Evolutionary conservation across 2,329 filamentous ascomycete genomes (phyloP), one percentile per base, ranked within the genome.

Genomic region (Elsinoe batatas): DNA sequence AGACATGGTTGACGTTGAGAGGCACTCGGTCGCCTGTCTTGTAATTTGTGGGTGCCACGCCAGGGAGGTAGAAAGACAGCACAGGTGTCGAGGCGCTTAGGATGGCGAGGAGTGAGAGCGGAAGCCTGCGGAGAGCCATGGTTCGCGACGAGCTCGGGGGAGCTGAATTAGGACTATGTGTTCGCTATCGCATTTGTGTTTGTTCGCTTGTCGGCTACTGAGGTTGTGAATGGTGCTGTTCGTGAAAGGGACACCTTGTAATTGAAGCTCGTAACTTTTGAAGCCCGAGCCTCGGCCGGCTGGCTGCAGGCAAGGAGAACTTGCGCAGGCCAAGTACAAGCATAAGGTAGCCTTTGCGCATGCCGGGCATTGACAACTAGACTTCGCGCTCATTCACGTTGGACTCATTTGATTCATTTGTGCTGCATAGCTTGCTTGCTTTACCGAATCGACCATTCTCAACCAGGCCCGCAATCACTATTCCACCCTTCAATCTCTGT

Each of bases 31-130:
- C 87, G 67, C 83, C 87, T 53, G 76, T 74, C 65, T 87, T 83
- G 76, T 98, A 98, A 56, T 91, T 91, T 42, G 89, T 94, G 18
- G 93, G 93, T 61, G 91, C 91, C 64, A 96, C 90, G 63, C 93
- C 93, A 36, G 91, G 93, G 38, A 98, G 87, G 74, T 98, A 98
- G 76, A 97, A 98, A 56, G 89, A 88, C 2, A 82, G 64, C 5
- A 65, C 60, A 26, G 65, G 65, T 10, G 61, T 57, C 15, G 71
- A 66, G 12, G 64, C 67, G 58, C 71, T 59, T 56, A 67, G 63
- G 40, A 63, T 46, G 47, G 64, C 51, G 10, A 61, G 42, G 57
- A 64, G 47, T 35, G 62, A 53, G 49, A 59, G 56, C 30, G 63
- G 58, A 46, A 60, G 58, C 37, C 58, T 57, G 42, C 58, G 54